Evolutionary conservation across 2,329 filamentous ascomycete genomes (phyloP), one percentile per base, ranked within the genome.

Genomic region (Raffaelea arxii): DNA sequence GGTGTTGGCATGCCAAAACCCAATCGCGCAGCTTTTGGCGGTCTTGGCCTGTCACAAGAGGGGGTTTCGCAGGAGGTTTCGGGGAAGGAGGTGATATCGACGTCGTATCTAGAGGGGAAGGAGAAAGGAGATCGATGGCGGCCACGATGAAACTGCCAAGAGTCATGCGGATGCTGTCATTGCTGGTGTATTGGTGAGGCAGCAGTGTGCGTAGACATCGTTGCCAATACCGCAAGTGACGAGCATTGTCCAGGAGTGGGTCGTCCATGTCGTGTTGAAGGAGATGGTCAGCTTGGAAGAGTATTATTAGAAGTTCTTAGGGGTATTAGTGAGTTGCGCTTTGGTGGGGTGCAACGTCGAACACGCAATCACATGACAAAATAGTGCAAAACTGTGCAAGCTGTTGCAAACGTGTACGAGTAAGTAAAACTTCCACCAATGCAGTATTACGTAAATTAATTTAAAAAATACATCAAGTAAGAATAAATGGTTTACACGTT

Each of bases 161-260:
- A 5, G 84, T 85, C 70, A 97, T 84, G 57, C 92, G 89, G 58
- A 84, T 91, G 55, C 88, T 88, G 68, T 98, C 92, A 62, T 85
- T 92, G 61, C 81, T 75, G 16, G 86, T 94, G 69, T 97, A 98
- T 52, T 79, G 74, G 40, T 81, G 75, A 0, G 92, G 92, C 6
- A 98, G 80, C 51, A 84, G 76, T 22, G 82, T 84, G 61, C 84
- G 84, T 53, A 92, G 76, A 62, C 91, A 96, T 60, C 90, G 82
- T 54, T 89, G 78, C 83, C 90, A 98, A 75, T 96, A 98, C 60
- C 84, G 87, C 61, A 92, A 71, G 63, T 98, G 92, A 48, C 74
- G 76, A 41, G 77, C 70, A 48, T 72, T 78, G 59, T 84, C 69
- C 51, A 85, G 65, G 22, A 60, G 55, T 3, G 63, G 57, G 9